Percentiles rank a stretch among this genome's conserved stretches.
phyloP scores from a whole-genome alignment of 345 rosid species.

The Noccaea caerulescens region DNA sequence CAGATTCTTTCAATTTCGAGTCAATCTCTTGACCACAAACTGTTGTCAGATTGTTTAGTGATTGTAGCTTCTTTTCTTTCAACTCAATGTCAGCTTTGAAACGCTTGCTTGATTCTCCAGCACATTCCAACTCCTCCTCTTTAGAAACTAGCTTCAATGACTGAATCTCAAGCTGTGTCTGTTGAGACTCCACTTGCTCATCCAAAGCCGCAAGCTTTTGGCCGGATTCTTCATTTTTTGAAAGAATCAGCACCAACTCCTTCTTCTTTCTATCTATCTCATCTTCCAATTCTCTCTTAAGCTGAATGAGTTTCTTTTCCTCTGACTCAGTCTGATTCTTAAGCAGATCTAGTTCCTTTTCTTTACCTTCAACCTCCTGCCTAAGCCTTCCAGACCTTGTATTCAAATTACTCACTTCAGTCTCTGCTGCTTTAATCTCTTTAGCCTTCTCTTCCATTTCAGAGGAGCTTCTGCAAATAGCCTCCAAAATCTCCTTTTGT shows the following conservation, averaged over 20 bases:
- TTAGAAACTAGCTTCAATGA: conserved; percentile 7
- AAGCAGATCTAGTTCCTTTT: conserved; percentile 17
- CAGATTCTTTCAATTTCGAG: conserved; percentile 15
- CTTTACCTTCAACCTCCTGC: conserved; percentile 22
- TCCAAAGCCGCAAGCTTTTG: conserved; percentile 7
- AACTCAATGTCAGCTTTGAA: not conserved
- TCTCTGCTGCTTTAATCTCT: conserved; percentile 24
- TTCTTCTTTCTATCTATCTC: conserved; percentile 4
- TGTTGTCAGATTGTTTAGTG: conserved; percentile 7
- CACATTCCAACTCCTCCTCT: conserved; percentile 25
- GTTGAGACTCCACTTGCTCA: conserved; percentile 12
- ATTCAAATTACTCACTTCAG: not conserved
- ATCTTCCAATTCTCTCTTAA: conserved; percentile 7
- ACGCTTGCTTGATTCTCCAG: conserved; percentile 4
- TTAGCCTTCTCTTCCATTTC: conserved; percentile 18
- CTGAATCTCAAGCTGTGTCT: not conserved
- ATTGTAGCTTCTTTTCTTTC: conserved; percentile 26
- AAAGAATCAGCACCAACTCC: not conserved
- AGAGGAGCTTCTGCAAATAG: conserved; percentile 22
- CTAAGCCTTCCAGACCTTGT: conserved; percentile 10
- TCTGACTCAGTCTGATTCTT: conserved; percentile 16
- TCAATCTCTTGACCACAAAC: conserved; percentile 13
- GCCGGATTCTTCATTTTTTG: conserved; percentile 9
- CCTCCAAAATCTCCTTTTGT: conserved; percentile 19
- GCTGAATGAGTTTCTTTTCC: conserved; percentile 4